These are phyloP conservation scores for Mycena leptocephala DNA, from an alignment of 768 basidiomycete genomes.

Conservation along the genomic window DNA sequence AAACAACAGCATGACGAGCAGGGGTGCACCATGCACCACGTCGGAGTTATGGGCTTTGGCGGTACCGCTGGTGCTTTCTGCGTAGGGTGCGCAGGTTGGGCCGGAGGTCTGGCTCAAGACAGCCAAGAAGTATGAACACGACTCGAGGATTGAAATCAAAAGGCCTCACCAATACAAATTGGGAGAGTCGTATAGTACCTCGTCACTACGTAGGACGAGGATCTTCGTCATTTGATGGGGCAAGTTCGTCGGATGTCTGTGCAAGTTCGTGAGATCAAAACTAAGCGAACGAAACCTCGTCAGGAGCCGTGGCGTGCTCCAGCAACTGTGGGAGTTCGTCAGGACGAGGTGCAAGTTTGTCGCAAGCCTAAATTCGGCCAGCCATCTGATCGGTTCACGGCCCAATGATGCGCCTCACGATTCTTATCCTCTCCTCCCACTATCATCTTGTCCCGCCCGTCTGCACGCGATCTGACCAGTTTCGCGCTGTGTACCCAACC, in stretches of 20 bases:
- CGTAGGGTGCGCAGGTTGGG: no score
- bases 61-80: no score
- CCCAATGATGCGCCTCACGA: neutral
- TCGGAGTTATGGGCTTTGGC: no score
- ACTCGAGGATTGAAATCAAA: no score
- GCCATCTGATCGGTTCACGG: neutral
- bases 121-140: no score
- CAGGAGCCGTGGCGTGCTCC: neutral
- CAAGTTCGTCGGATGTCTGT: neutral
- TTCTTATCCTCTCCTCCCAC: slow-evolving; percentile 19
- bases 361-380: slow-evolving; percentile 12
- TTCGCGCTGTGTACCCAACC: neutral
- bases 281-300: slow-evolving; percentile 7
- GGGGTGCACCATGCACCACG: no score
- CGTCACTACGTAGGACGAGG: slow-evolving; percentile 10
- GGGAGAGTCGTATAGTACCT: neutral
- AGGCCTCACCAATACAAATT: no score
- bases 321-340: slow-evolving; percentile 2
- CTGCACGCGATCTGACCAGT: neutral
- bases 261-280: slow-evolving; percentile 19
- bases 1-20: no score
- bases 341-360: slow-evolving; percentile 3
- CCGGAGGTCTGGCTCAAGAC: no score
- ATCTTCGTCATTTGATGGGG: slow-evolving; percentile 20
- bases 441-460: slow-evolving; percentile 13